Base-by-base conservation (phyloP, 2,329 filamentous ascomycete species). In the Monosporascus ibericus region DNA sequence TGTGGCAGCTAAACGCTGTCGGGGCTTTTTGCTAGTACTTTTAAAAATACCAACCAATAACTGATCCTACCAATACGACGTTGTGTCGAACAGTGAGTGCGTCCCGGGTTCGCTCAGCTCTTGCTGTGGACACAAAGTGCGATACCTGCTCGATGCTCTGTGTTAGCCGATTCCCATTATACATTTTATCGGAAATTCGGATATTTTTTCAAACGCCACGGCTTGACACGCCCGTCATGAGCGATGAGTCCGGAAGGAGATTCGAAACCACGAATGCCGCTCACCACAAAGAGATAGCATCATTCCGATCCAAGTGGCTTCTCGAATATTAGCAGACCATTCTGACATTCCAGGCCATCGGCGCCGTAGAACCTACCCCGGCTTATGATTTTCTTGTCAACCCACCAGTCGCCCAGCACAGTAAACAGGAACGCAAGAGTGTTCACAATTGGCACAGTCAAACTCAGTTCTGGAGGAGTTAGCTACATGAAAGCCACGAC, bases 391-490 rank as follows among this genome's bases (percentile, higher is more conserved):
- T 96, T 97, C 55, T 84, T 84, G 63, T 96, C 92, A 1, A 92
- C 90, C 77, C 87, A 95, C 91, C 92, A 97, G 62, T 97, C 92
- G 1, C 92, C 92, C 14, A 96, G 65, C 2, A 96, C 92, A 0
- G 92, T 97, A 65, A 96, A 97, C n/a, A 97, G 71, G 62, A 97
- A 97, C 0, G 92, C 92, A 64, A 95, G 74, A 0, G 91, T 95
- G 65, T 97, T 97, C 2, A 92, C 92, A 57, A 97, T 94, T 2
- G 92, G 92, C 1, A 97, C 92, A 2, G 92, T 96, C 57, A 97
- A 75, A 65, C 91, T 96, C 61, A 97, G 68, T 70, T 97, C 92
- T 94, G 61, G 24, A 18, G 27, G 40, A 46, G 22, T 50, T 48
- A 56, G 50, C 48, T 49, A 46, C 38, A 52, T 48, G 51, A 48